Conservation (phyloP, 2,329 filamentous ascomycete genomes). For the Botrytis fragariae region DNA sequence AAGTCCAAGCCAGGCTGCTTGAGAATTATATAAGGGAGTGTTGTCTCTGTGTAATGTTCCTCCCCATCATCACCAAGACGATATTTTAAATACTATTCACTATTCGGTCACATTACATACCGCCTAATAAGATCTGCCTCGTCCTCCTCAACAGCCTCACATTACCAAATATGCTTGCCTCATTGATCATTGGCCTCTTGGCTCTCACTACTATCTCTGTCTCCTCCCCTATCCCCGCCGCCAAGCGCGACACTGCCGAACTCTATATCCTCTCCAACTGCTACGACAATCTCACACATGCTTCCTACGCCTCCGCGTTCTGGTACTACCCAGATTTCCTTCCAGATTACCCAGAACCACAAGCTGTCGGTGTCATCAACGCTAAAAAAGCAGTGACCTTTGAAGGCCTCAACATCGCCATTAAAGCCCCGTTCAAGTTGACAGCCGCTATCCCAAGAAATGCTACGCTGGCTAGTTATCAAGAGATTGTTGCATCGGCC, state of each 20-base stretch:
- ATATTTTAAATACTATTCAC: neutral
- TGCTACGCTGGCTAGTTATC: neutral
- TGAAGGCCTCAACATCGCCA: neutral
- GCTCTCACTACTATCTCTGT: neutral
- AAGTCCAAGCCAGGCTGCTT: neutral
- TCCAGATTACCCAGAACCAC: conserved; percentile 7
- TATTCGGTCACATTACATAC: neutral
- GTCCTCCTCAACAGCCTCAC: neutral
- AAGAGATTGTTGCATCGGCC: conserved; percentile 6
- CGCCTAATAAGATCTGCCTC: neutral
- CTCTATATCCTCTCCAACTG: conserved; percentile 18
- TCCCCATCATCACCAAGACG: neutral
- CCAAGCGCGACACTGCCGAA: conserved; percentile 14
- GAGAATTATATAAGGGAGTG: conserved; percentile 4
- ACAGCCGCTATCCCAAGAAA: neutral
- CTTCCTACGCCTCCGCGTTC: conserved; percentile 14
- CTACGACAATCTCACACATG: conserved; percentile 11
- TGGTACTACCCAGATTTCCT: conserved; percentile 18
- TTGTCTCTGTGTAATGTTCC: neutral
- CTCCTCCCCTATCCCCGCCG: neutral
- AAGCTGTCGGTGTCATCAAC: conserved; percentile 9
- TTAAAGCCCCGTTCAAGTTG: neutral
- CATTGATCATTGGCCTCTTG: conserved; percentile 8
- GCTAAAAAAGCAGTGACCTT: conserved; percentile 4
- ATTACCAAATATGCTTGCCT: neutral